These are phyloP conservation scores for Paecilomyces variotii DNA, from an alignment of 2,329 filamentous ascomycete genomes.

Conservation along the genomic window DNA sequence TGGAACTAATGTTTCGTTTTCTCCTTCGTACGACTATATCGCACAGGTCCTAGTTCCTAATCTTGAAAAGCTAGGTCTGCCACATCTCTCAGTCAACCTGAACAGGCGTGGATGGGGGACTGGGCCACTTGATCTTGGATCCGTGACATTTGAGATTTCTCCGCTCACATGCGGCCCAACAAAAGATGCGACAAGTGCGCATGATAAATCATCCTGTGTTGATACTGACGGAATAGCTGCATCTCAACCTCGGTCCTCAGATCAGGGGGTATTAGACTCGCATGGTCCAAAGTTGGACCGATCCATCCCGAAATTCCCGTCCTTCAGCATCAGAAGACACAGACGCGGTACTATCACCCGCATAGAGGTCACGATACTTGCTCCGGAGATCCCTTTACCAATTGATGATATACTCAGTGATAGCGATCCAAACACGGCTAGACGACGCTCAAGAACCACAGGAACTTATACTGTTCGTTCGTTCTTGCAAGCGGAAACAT, in stretches of 20 bases:
- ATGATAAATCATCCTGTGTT: not conserved
- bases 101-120: constrained; percentile 48
- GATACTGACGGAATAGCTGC: not conserved
- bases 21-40: constrained; percentile 51
- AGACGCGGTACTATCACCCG: constrained; percentile 23
- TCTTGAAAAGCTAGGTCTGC: constrained; percentile 44
- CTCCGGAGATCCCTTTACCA: constrained; percentile 19
- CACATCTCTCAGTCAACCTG: constrained; percentile 35
- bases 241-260: not conserved
- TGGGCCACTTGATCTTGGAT: constrained; percentile 40
- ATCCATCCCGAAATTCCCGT: constrained; percentile 15
- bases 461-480: not conserved
- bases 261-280: not conserved
- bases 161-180: constrained; percentile 22
- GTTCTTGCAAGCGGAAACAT: not conserved
- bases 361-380: constrained; percentile 33
- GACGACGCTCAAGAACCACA: not conserved
- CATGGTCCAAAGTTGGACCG: not conserved
- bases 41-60: constrained; percentile 49
- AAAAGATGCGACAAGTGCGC: not conserved
- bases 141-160: constrained; percentile 42
- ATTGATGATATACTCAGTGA: not conserved
- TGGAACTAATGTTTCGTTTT: constrained; percentile 50
- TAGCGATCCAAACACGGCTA: not conserved
- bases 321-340: constrained; percentile 22